Evolutionary conservation across 148 eudicot species (phyloP).

Genomic region (Camellia sinensis): DNA sequence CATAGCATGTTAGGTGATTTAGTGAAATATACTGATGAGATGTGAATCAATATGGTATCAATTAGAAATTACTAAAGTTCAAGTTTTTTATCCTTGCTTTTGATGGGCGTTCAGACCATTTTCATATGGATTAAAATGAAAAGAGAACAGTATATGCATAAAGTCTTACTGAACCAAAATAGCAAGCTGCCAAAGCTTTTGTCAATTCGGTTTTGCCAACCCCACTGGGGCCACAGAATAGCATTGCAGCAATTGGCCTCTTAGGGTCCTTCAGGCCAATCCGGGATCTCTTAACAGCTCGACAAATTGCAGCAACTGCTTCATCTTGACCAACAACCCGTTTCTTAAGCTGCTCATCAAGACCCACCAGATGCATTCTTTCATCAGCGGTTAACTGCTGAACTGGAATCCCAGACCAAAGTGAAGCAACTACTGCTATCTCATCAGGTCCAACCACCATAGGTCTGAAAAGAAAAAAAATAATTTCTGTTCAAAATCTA

Average conservation of each 20-base stretch:
- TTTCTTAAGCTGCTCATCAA: slow-evolving; percentile 49
- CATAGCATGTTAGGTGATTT: neutral
- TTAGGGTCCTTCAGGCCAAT: slow-evolving; percentile 57
- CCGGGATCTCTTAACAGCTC: slow-evolving; percentile 67
- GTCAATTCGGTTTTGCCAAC: slow-evolving; percentile 64
- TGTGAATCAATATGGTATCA: neutral
- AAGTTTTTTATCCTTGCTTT: neutral
- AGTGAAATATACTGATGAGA: neutral
- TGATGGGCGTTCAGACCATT: neutral
- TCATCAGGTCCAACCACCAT: slow-evolving; percentile 52
- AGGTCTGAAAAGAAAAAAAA: slow-evolving; percentile 22
- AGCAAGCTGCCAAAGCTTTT: slow-evolving; percentile 57
- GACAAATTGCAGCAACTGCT: slow-evolving; percentile 53
- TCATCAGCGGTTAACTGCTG: slow-evolving; percentile 55
- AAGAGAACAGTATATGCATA: neutral
- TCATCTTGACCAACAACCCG: slow-evolving; percentile 66
- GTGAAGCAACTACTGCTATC: slow-evolving; percentile 57
- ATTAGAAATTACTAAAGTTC: neutral
- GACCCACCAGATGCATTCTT: slow-evolving; percentile 46
- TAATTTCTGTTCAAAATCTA: slow-evolving; percentile 7
- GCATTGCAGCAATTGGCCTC: slow-evolving; percentile 58
- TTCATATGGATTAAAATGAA: neutral
- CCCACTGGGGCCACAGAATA: slow-evolving; percentile 65
- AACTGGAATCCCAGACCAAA: slow-evolving; percentile 65
- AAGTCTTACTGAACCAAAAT: slow-evolving; percentile 57